Percentiles rank a stretch among this genome's conserved stretches.
Conservation (phyloP, 345 rosid genomes). For the Leavenworthia alabamica region DNA sequence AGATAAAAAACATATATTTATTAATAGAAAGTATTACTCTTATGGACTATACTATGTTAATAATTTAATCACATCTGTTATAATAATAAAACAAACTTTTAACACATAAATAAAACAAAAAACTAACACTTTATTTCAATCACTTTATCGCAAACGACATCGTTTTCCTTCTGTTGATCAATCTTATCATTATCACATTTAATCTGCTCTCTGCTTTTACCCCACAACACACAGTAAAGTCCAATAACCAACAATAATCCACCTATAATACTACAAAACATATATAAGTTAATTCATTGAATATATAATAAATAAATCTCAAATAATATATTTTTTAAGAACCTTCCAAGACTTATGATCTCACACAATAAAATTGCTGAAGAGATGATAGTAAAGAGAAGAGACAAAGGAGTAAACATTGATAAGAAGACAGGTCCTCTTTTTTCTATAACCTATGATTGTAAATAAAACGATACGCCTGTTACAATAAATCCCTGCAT, state of each 20-base stretch:
- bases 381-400: slow-evolving; percentile 55
- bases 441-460: slow-evolving; percentile 87
- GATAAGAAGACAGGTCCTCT: slow-evolving; percentile 89
- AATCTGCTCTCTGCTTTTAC: slow-evolving; percentile 57
- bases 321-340: not conserved
- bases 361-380: slow-evolving; percentile 64
- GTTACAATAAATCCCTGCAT: slow-evolving; percentile 85
- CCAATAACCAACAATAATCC: slow-evolving; percentile 65
- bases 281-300: not conserved
- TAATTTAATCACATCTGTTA: too few species aligned
- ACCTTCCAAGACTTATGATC: slow-evolving; percentile 72
- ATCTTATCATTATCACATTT: slow-evolving; percentile 10
- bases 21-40: too few species aligned
- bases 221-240: slow-evolving; percentile 82
- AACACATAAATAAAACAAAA: not conserved
- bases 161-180: slow-evolving; percentile 26
- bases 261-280: slow-evolving; percentile 53
- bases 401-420: slow-evolving; percentile 72
- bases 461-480: slow-evolving; percentile 72
- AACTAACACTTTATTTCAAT: not conserved
- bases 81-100: too few species aligned
- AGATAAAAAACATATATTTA: too few species aligned
- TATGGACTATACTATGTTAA: too few species aligned
- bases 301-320: not conserved
- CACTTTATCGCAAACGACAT: slow-evolving; percentile 35